These are phyloP conservation scores for Arthrobotrys megalospora DNA, from an alignment of 2,329 filamentous ascomycete species.

Conservation along the genomic window DNA sequence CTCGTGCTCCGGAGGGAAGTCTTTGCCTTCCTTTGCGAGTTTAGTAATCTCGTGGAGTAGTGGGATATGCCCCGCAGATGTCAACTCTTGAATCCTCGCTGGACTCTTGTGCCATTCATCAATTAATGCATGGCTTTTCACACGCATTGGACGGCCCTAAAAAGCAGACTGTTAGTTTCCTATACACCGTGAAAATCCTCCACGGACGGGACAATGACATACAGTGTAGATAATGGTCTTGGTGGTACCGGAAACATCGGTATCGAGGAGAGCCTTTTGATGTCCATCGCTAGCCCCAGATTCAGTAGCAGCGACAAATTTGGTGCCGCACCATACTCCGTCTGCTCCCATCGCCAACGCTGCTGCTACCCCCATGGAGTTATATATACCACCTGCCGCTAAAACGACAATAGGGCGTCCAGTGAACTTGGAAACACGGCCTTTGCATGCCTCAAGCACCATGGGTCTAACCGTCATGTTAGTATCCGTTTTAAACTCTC, in stretches of 20 bases:
- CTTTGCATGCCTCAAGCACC: slow-evolving; percentile 84
- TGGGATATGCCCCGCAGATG: slow-evolving; percentile 82
- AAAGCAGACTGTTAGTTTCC: slow-evolving; percentile 69
- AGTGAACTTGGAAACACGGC: slow-evolving; percentile 80
- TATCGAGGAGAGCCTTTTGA: slow-evolving; percentile 85
- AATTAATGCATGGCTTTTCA: slow-evolving; percentile 87
- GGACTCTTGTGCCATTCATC: slow-evolving; percentile 83
- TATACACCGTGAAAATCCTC: background rate
- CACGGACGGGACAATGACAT: background rate
- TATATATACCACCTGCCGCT: slow-evolving; percentile 88
- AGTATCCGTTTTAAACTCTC: slow-evolving; percentile 67
- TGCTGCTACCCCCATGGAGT: slow-evolving; percentile 85
- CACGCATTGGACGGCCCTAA: slow-evolving; percentile 83
- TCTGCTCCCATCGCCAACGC: slow-evolving; percentile 88
- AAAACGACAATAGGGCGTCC: slow-evolving; percentile 83
- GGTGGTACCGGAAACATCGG: slow-evolving; percentile 83
- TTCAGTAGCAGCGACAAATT: slow-evolving; percentile 89
- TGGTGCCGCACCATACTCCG: slow-evolving; percentile 93
- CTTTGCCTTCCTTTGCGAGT: slow-evolving; percentile 72
- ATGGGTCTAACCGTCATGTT: slow-evolving; percentile 79
- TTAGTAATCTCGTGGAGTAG: slow-evolving; percentile 67
- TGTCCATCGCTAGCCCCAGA: slow-evolving; percentile 85
- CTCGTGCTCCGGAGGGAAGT: slow-evolving; percentile 82
- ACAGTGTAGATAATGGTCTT: slow-evolving; percentile 76
- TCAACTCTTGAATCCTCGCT: slow-evolving; percentile 81